Evolutionary conservation across 148 eudicot species (phyloP), one percentile per base, ranked within the genome.

Genomic region (Oxyria digyna): DNA sequence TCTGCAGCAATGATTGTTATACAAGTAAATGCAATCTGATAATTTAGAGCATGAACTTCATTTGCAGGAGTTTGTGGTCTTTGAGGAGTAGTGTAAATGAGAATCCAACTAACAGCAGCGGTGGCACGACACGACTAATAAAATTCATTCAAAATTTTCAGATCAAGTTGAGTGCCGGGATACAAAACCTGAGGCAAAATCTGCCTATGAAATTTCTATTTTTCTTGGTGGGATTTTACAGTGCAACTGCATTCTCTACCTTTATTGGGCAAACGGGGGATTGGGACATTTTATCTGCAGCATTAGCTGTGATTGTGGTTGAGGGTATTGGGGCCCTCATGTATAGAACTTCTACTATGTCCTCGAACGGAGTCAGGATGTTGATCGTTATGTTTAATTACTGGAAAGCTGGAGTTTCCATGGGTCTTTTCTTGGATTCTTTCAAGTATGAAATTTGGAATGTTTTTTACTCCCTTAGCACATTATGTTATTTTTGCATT

Each of bases 221-320:
- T 68, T 89, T 93, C 87, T 82, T 93, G 74, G 83, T 83, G 71
- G 98, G 96, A 4, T 87, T 89, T 59, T 93, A 93, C 67, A 85
- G 94, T 78, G 87, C 98, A 26, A 89, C 96, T 63, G 98, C 88
- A 40, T 93, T 89, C 70, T 87, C 95, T 9, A 93, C 96, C 21
- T 87, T 87, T 41, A 89, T 93, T 67, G 98, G 98, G 69, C 98
- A 93, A 77, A 93, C 96, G 0, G 89, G 98, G 31, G 98, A 89
- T 50, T 93, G 98, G 96, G 98, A 93, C 84, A 88, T 93, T 69
- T 75, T 93, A 18, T 81, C 96, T 29, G 91, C 96, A 74, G 98
- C 84, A 26, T 80, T 92, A 73, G 85, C 96, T 62, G 94, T 87
- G 54, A 85, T 85, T 71, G 76, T 92, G 43, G 96, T 89, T 55